Base-by-base conservation (phyloP, 371 early-diverging fungal species). In the Cokeromyces recurvatus region DNA sequence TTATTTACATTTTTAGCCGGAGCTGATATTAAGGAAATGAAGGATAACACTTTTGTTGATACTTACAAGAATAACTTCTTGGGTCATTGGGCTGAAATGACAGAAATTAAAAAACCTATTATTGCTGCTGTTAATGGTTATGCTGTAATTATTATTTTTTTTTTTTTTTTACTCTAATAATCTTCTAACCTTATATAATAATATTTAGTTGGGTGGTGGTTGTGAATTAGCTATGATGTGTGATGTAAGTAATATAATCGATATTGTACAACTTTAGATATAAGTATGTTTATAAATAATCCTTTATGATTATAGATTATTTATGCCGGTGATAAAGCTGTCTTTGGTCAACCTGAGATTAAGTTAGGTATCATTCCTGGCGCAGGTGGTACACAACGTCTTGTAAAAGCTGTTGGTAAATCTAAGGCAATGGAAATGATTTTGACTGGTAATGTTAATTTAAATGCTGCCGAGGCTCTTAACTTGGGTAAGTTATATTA, bases 201-300 rank as follows among this genome's bases (percentile, higher is more conserved):
- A 5, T 9, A 32, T 44, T 19, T 69, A 89, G 81, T 87, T 97
- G 23, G 98, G 98, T 46, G 98, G 98, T 64, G 98, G 98, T 48
- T 97, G 98, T 68, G 98, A 97, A 68, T 81, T 97, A 61, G 97
- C 98, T 53, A 97, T 97, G 97, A 96, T 95, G 94, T 92, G 92
- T 71, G 92, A 79, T 66, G 71, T 73, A 69, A 64, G 68, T 37
- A 36, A 11, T 21, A 2, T 16, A 37, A 36, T 9, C 36, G n/a
- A 9, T 25, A 31, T 41, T 29, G 14, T 21, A 32, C 14, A 32
- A 20, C 4, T n/a, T 6, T 29, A 29, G 11, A 29, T 11, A 5
- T 11, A 29, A 8, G 29, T 34, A 5, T 34, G 35, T 34, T n/a
- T 34, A 5, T 34, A 11, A 6, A 6, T n/a, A n/a, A 27, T n/a